Evolutionary conservation across 202 grass and related monocot genomes (phyloP).

Genomic region (Setaria viridis): DNA sequence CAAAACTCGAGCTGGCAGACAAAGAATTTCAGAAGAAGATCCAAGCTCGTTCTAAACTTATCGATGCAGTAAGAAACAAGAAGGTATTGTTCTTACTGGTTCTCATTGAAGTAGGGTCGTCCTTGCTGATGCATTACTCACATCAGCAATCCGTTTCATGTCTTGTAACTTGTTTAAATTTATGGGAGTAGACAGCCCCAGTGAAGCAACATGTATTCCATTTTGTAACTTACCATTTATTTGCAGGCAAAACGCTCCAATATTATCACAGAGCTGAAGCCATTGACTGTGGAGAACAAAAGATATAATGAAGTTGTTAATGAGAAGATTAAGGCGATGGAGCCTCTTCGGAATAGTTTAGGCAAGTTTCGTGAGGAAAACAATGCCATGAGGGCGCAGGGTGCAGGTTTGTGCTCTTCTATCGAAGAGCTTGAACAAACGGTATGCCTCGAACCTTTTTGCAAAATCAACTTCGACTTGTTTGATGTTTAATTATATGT

Average conservation of each 20-base stretch:
- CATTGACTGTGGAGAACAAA: conserved; percentile 74
- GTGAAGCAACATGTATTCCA: background rate
- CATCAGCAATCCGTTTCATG: conserved; percentile 16
- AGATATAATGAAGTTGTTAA: conserved; percentile 67
- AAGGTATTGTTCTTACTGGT: conserved; percentile 63
- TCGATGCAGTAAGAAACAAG: conserved; percentile 75
- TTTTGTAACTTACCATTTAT: conserved; percentile 25
- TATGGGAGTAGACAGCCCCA: background rate
- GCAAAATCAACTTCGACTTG: conserved; percentile 25
- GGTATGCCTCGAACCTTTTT: conserved; percentile 49
- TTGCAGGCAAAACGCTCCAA: conserved; percentile 68
- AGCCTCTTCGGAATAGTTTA: conserved; percentile 77
- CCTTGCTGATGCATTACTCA: conserved; percentile 9
- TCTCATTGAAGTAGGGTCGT: conserved; percentile 4
- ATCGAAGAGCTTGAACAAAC: conserved; percentile 87
- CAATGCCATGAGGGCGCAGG: conserved; percentile 75
- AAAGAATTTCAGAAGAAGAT: conserved; percentile 89
- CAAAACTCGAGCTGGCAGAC: conserved; percentile 81
- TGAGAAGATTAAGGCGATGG: conserved; percentile 83
- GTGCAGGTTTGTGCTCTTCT: conserved; percentile 89
- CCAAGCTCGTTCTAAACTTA: conserved; percentile 59
- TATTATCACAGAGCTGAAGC: conserved; percentile 75
- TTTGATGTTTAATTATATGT: conserved; percentile 35
- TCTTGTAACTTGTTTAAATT: conserved; percentile 23
- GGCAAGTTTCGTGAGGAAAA: conserved; percentile 86